Evolutionary conservation across 352 stramenopile species (phyloP), one percentile per base, ranked within the genome.

Genomic region (Sclerospora graminicola): DNA sequence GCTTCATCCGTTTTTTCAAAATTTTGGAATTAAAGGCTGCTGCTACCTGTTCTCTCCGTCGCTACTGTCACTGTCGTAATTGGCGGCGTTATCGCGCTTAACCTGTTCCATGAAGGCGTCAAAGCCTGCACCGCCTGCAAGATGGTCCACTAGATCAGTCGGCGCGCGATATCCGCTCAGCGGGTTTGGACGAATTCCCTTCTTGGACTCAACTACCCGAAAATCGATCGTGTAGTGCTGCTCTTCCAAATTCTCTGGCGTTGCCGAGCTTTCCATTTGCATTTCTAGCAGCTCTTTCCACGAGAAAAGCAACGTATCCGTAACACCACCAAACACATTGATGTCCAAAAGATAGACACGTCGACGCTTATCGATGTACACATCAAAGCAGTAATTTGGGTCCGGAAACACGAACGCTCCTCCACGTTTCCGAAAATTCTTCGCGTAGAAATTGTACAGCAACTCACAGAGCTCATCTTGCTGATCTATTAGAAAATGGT

Each of bases 261-360:
- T 63, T 9, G 40, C 29, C 30, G 45, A 26, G 10, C 23, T 52
- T 0, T 31, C 44, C 5, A 41, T 51, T 9, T 60, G 54, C 11
- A 66, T 29, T 23, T 65, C 52, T 33, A 83, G 29, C 16, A 90
- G 48, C 50, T 98, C 89, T 5, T 80, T 57, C 89, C 89, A 97
- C 15, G 80, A 72, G 60, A 97, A 98, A 19, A 98, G 54, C n/a
- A 97, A 69, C 21, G 83, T 60, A 58, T 98, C 89, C 0, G 93
- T 97, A n/a, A 91, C 71, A 11, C 24, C 56, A 11, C 82, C 81
- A 68, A 94, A 97, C 9, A 97, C 81, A 65, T 97, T 98, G 46
- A 98, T 93, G 68, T 98, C 93, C 15, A 98, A 36, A 13, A 98
- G 59, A 56, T 87, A 96, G 19, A 95, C 83, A 28, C 83, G 71